Percentiles rank a stretch among this genome's conserved stretches.
phyloP scores from a whole-genome alignment of 192 early-diverging fungal genomes.

The Coemansia sp. region DNA sequence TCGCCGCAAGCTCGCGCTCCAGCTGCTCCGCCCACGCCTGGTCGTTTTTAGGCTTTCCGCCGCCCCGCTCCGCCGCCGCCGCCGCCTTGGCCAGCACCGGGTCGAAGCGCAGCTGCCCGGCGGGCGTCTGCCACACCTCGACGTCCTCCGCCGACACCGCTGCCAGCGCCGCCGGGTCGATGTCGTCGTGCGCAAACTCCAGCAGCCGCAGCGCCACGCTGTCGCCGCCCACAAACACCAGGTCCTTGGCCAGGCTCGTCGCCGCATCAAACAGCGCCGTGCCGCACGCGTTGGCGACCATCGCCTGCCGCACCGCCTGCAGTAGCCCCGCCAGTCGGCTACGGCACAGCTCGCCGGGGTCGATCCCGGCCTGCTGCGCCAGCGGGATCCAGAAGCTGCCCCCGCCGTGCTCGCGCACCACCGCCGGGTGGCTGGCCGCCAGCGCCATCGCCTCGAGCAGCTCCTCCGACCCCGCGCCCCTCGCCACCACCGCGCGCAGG shows the following conservation, averaged over 20 bases:
- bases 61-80: not conserved
- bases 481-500: constrained; percentile 11
- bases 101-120: constrained; percentile 35
- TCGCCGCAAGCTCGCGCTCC: constrained; percentile 29
- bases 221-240: constrained; percentile 37
- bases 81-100: constrained; percentile 21
- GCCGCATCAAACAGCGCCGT: constrained; percentile 13
- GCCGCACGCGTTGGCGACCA: constrained; percentile 34
- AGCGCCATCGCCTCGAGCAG: constrained; percentile 60
- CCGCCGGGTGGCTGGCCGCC: constrained; percentile 49
- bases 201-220: constrained; percentile 41
- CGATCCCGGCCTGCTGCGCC: constrained; percentile 71
- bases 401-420: constrained; percentile 42
- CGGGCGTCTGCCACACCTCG: constrained; percentile 35
- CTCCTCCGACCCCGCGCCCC: constrained; percentile 7
- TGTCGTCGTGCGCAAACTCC: constrained; percentile 18
- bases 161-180: constrained; percentile 25
- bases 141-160: constrained; percentile 32
- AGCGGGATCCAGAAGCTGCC: constrained; percentile 86
- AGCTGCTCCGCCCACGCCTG: constrained; percentile 43
- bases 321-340: constrained; percentile 46
- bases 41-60: constrained; percentile 28
- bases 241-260: constrained; percentile 20
- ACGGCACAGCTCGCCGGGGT: constrained; percentile 68
- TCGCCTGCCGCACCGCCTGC: constrained; percentile 51